These are phyloP conservation scores for Pichia sp. DNA, from an alignment of 1,139 yeast genomes.

Conservation along the genomic window DNA sequence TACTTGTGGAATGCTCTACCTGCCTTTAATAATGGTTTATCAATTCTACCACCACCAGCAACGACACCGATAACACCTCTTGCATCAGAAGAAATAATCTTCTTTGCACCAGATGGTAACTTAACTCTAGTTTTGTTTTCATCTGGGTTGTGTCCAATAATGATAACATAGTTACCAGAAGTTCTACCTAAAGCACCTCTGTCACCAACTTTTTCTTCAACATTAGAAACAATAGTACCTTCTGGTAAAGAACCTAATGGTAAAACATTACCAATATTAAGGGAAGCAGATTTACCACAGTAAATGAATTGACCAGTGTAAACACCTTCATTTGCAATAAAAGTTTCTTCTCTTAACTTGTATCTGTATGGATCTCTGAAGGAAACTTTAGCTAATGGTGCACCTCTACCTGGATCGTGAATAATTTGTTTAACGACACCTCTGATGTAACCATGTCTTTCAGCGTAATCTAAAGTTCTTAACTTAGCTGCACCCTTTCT, in stretches of 20 bases:
- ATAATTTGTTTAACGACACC: constrained; percentile 97
- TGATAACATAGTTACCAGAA: constrained; percentile 98
- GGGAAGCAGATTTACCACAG: constrained; percentile 98
- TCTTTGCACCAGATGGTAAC: constrained; percentile 99
- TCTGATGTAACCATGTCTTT: constrained; percentile 99
- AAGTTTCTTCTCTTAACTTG: constrained; percentile 96
- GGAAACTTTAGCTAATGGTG: constrained; percentile 97
- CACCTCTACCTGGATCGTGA: constrained; percentile 99
- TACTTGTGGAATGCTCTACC: constrained; percentile 99
- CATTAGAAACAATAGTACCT: constrained; percentile 98
- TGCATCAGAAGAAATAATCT: constrained; percentile 88
- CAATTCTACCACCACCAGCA: constrained; percentile 99
- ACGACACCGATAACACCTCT: constrained; percentile 99
- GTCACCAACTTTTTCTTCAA: constrained; percentile 99
- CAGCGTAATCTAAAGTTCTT: constrained; percentile 98
- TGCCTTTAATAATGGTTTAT: constrained; percentile 98
- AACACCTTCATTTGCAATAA: constrained; percentile 99
- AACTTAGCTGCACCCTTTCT: constrained; percentile 99
- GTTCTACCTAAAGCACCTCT: constrained; percentile 99
- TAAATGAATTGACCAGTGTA: constrained; percentile 98
- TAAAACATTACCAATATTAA: constrained; percentile 94
- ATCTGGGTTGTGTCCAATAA: constrained; percentile 98
- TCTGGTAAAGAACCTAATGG: constrained; percentile 98
- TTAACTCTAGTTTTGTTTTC: constrained; percentile 98
- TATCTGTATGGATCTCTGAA: constrained; percentile 99